Base-by-base conservation (phyloP, 805 yeast species). In the Citeromyces nyonsensis region DNA sequence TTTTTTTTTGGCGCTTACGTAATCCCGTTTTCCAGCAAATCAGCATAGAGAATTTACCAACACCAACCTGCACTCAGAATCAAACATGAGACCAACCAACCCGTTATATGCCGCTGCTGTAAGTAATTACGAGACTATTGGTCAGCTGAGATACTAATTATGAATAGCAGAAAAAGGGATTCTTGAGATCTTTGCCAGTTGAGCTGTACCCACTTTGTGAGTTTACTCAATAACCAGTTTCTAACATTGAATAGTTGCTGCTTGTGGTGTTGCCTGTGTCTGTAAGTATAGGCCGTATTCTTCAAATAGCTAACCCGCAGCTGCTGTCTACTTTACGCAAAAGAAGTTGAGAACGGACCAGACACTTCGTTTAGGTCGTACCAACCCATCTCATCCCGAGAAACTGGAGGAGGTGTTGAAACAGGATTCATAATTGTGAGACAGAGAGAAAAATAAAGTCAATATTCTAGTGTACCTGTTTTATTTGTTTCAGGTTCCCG, bases 131-230 rank as follows among this genome's bases (percentile, higher is more conserved):
- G 10, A 26, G 28, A 26, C 5, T 10, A 27, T 4, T 27, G 3
- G 15, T 4, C 11, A 29, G 35, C 32, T 34, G 32, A 34, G 31
- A 20, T 30, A 25, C 15, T 15, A 10, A 7, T 9, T 11, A 9
- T 26, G 12, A 13, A 9, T 13, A 40, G 37, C 40, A 43, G 30
- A 36, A 43, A 29, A 25, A 38, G 7, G 35, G 43, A 10, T 39
- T 44, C 40, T 26, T 49, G 29, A 49, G 38, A 29, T 37, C 26
- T 28, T 42, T 69, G 34, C 76, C 76, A 45, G 63, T 69, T 34
- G 77, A 70, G 54, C 51, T 70, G 44, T 65, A 71, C 36, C 77
- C 77, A 47, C 56, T 70, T 40, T 67, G 40, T 37, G 35, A 18
- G 41, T 38, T 7, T n/a, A 20, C 14, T 20, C 14, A 33, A 30